Evolutionary conservation across 2,329 filamentous ascomycete genomes (phyloP).

Genomic region (Ophiostoma fasciatum): DNA sequence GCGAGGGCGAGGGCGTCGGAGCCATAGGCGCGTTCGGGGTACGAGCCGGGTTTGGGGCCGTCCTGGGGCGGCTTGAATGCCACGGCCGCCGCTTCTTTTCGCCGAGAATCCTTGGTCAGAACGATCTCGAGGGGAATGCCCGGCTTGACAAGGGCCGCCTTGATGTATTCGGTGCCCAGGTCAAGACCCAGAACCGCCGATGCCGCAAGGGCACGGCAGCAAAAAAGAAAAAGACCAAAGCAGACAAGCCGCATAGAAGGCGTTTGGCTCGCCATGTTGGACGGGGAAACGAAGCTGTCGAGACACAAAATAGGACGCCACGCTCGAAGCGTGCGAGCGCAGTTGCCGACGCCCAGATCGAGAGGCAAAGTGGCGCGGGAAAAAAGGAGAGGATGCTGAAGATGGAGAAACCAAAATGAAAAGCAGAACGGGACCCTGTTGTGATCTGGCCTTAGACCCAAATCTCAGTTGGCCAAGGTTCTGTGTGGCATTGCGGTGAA

Average conservation of each 20-base stretch:
- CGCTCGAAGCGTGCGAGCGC: no score
- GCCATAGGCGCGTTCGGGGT: conserved; percentile 83
- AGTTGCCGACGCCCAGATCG: no score
- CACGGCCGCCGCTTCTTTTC: conserved; percentile 84
- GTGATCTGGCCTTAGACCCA: conserved; percentile 5
- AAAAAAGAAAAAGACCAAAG: conserved; percentile 27
- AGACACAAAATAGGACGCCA: no score
- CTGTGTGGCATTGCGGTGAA: neutral
- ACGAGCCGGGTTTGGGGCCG: conserved; percentile 47
- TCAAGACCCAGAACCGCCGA: conserved; percentile 83
- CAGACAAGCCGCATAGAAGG: conserved; percentile 22
- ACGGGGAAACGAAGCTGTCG: neutral
- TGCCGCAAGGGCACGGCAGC: conserved; percentile 34
- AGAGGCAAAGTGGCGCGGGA: neutral
- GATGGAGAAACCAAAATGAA: neutral
- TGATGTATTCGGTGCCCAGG: conserved; percentile 92
- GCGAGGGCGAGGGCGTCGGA: conserved; percentile 80
- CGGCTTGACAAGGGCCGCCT: conserved; percentile 88
- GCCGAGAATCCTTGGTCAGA: conserved; percentile 90
- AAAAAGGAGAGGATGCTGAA: neutral
- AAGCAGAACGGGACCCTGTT: neutral
- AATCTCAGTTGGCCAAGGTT: neutral
- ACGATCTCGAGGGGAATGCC: conserved; percentile 96
- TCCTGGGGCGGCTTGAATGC: conserved; percentile 78
- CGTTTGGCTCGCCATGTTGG: conserved; percentile 24